These are phyloP conservation scores for Trichoderma atroviride DNA, from an alignment of 2,329 filamentous ascomycete genomes.

Conservation along the genomic window DNA sequence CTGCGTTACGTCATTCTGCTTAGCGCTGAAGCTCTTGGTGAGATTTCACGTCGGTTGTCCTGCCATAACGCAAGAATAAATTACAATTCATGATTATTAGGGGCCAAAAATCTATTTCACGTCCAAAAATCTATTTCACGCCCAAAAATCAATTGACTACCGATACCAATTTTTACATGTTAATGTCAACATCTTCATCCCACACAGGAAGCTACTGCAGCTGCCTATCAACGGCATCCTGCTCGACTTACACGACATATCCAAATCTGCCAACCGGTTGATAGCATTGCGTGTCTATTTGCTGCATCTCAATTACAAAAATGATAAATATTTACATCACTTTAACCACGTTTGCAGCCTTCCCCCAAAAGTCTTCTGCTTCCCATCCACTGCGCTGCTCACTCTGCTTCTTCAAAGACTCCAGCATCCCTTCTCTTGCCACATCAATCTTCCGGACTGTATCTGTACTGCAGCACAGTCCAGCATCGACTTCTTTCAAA, in stretches of 20 bases:
- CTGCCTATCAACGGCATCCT: background rate
- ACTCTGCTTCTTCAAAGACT: conserved; percentile 23
- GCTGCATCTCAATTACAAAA: background rate
- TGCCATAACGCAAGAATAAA: background rate
- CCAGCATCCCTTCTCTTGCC: conserved; percentile 47
- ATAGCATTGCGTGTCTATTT: background rate
- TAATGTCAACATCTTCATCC: background rate
- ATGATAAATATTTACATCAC: background rate
- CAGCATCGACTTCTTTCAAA: conserved; percentile 72
- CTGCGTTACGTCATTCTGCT: background rate
- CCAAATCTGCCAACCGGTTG: background rate
- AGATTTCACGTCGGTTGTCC: background rate
- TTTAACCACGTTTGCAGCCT: conserved; percentile 5
- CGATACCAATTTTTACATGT: background rate
- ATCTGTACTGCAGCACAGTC: conserved; percentile 72
- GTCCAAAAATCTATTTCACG: background rate
- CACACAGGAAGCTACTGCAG: background rate
- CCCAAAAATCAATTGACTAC: background rate
- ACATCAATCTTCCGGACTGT: conserved; percentile 53
- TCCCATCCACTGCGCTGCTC: conserved; percentile 26
- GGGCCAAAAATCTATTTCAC: background rate
- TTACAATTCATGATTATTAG: background rate
- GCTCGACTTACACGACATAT: background rate
- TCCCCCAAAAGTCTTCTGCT: conserved; percentile 36
- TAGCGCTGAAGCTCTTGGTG: background rate